Conservation (phyloP, 2,329 filamentous ascomycete species). For the Cryphonectria carpinicola region DNA sequence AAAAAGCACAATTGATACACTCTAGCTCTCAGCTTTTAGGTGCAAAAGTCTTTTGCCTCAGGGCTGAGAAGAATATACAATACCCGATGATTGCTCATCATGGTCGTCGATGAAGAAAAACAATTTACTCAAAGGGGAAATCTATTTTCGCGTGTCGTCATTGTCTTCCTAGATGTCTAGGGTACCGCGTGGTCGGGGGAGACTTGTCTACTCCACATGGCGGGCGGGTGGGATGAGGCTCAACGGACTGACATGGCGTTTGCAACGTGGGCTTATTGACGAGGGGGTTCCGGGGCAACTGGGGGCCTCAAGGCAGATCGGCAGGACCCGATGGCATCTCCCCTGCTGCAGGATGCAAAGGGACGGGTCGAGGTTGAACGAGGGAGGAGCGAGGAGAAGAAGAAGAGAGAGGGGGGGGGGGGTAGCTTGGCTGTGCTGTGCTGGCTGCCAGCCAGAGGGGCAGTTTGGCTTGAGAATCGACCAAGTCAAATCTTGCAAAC, state of each 20-base stretch:
- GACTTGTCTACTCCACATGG: slow-evolving; percentile 27
- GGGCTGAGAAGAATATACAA: neutral
- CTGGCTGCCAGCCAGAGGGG: neutral
- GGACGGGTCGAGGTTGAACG: slow-evolving; percentile 6
- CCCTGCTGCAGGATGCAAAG: slow-evolving; percentile 12
- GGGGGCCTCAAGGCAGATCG: slow-evolving; percentile 26
- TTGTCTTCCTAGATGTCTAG: slow-evolving; percentile 24
- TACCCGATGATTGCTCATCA: slow-evolving; percentile 1
- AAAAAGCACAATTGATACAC: neutral
- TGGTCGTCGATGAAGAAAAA: slow-evolving; percentile 23
- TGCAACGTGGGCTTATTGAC: slow-evolving; percentile 18
- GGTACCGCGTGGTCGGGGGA: slow-evolving; percentile 31
- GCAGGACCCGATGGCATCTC: slow-evolving; percentile 23
- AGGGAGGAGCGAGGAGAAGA: neutral
- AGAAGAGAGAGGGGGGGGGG: neutral
- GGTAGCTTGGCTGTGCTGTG: slow-evolving; percentile 3
- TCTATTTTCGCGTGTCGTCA: slow-evolving; percentile 30
- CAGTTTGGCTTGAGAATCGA: slow-evolving; percentile 1
- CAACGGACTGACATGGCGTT: slow-evolving; percentile 16
- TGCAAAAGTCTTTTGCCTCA: neutral
- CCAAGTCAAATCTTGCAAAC: neutral
- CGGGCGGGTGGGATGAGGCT: slow-evolving; percentile 29
- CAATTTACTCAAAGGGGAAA: slow-evolving; percentile 30
- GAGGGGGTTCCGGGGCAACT: slow-evolving; percentile 4
- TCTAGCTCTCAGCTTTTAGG: neutral